These are phyloP conservation scores for Martiniozyma abietophila DNA, from an alignment of 805 yeast genomes.

Conservation along the genomic window DNA sequence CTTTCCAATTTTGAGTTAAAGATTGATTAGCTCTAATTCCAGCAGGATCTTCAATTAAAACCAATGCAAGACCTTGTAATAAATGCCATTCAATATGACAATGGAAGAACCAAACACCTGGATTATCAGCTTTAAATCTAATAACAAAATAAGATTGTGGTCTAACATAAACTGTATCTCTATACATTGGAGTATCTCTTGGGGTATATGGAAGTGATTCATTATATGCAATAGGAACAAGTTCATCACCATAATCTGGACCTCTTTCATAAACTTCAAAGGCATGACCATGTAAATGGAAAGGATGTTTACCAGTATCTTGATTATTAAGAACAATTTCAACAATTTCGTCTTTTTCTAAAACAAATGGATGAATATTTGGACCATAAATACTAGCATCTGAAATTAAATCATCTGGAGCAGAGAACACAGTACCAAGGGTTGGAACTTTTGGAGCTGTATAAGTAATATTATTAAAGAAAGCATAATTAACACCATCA, in stretches of 20 bases:
- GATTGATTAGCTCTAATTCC: constrained; percentile 53
- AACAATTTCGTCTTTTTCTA: constrained; percentile 56
- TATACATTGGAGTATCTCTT: constrained; percentile 71
- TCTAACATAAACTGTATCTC: constrained; percentile 74
- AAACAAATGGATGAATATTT: constrained; percentile 66
- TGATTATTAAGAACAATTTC: constrained; percentile 78
- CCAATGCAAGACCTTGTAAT: constrained; percentile 83
- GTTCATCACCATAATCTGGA: constrained; percentile 44
- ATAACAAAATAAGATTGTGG: constrained; percentile 81
- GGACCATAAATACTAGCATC: constrained; percentile 60
- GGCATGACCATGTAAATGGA: constrained; percentile 92
- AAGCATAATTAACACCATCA: constrained; percentile 91
- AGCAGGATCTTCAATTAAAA: constrained; percentile 75
- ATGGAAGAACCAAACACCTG: constrained; percentile 98
- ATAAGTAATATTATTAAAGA: constrained; percentile 83
- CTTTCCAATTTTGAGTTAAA: constrained; percentile 50
- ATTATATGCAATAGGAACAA: constrained; percentile 49
- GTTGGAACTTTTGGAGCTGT: constrained; percentile 79
- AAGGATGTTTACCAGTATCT: constrained; percentile 93
- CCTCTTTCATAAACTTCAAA: constrained; percentile 81
- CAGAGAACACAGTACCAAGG: constrained; percentile 63
- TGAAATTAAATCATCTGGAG: constrained; percentile 39
- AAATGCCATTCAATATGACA: constrained; percentile 99
- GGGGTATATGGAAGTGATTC: constrained; percentile 38
- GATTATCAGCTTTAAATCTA: constrained; percentile 87